phyloP scores from a whole-genome alignment of 1,139 yeast genomes.

The Taiozyma sp. region DNA sequence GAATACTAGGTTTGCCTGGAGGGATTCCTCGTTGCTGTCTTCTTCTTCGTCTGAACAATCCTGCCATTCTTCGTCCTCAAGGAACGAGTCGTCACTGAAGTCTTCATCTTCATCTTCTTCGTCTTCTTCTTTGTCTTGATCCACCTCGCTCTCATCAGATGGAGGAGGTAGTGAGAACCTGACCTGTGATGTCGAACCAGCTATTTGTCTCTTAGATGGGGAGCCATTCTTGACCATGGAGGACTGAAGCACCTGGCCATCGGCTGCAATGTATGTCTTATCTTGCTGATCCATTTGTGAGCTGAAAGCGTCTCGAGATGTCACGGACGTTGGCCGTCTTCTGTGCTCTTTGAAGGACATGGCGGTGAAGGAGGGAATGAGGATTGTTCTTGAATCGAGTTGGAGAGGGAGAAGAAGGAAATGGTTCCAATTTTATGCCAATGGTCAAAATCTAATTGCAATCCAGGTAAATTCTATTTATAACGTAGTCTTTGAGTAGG shows the following conservation, averaged over 20 bases:
- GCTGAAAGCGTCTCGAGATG: constrained; percentile 12
- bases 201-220: constrained; percentile 20
- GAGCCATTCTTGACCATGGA: constrained; percentile 24
- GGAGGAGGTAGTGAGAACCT: constrained; percentile 25
- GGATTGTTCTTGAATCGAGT: background rate
- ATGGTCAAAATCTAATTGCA: background rate
- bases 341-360: constrained; percentile 20
- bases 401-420: background rate
- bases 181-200: constrained; percentile 26
- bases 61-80: background rate
- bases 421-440: background rate
- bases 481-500: background rate
- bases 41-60: constrained; percentile 8
- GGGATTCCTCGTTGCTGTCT: constrained; percentile 13
- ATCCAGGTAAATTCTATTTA: background rate
- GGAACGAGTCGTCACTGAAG: constrained; percentile 9
- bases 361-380: background rate
- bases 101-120: constrained; percentile 5
- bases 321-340: constrained; percentile 24
- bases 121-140: constrained; percentile 8
- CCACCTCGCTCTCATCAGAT: constrained; percentile 6
- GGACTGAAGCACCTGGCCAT: constrained; percentile 23
- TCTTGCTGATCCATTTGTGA: background rate
- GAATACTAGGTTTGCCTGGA: constrained; percentile 26
- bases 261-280: constrained; percentile 21